Percentiles rank a stretch among this genome's conserved stretches.
Evolutionary conservation across 768 basidiomycete genomes (phyloP).

Genomic region (Podaxis sp.): DNA sequence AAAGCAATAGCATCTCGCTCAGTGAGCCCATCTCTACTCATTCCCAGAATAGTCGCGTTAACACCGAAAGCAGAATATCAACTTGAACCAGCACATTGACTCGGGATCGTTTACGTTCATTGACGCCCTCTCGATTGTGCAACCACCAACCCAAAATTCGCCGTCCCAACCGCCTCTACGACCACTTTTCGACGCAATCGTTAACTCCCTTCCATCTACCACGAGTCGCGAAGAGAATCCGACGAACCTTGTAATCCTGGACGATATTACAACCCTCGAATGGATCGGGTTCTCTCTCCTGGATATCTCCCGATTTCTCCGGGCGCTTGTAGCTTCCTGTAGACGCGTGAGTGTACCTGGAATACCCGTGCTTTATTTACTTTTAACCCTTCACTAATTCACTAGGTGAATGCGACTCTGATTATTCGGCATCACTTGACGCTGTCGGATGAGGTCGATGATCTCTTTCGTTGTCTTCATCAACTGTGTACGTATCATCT

Average conservation of each 20-base stretch:
- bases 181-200: conserved; percentile 28
- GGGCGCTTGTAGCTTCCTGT: conserved; percentile 59
- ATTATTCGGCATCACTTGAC: conserved; percentile 65
- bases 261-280: conserved; percentile 64
- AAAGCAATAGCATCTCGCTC: conserved; percentile 60
- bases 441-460: conserved; percentile 54
- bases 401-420: conserved; percentile 51
- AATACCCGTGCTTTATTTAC: not conserved
- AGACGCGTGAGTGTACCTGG: conserved; percentile 39
- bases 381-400: not conserved
- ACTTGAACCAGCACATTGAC: conserved; percentile 32
- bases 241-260: conserved; percentile 55
- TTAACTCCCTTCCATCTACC: conserved; percentile 30
- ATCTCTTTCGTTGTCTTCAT: conserved; percentile 54
- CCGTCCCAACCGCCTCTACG: conserved; percentile 20
- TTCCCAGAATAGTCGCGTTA: not conserved
- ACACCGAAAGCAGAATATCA: conserved; percentile 32
- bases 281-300: conserved; percentile 62
- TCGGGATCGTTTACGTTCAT: conserved; percentile 49
- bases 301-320: conserved; percentile 55
- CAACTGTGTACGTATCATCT: conserved; percentile 69
- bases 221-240: conserved; percentile 10
- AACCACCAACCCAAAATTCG: conserved; percentile 15
- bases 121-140: conserved; percentile 44
- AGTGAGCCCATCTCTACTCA: conserved; percentile 38